Evolutionary conservation across 2,329 filamentous ascomycete genomes (phyloP).

Genomic region (Pseudogymnoascus sp.): DNA sequence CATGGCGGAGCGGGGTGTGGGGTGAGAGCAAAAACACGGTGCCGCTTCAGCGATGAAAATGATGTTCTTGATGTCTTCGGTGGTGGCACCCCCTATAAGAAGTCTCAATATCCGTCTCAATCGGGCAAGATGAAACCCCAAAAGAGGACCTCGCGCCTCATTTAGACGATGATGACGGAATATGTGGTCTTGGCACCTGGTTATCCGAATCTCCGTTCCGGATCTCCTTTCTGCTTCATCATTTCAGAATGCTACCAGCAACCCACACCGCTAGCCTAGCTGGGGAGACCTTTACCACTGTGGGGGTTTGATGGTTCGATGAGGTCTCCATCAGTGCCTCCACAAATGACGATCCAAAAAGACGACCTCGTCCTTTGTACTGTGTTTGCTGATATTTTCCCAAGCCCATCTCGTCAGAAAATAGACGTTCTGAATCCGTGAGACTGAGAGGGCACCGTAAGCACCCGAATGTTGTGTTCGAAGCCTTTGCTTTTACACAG

Average conservation of each 20-base stretch:
- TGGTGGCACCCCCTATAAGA: background rate
- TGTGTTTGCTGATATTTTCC: background rate
- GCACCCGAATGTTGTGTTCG: background rate
- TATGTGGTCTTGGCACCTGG: background rate
- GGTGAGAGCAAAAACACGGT: background rate
- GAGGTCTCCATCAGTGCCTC: background rate
- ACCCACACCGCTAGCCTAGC: background rate
- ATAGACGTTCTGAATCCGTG: background rate
- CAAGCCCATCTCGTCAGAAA: background rate
- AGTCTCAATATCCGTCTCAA: conserved; percentile 1
- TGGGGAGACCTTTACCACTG: background rate
- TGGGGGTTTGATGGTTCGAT: conserved; percentile 2
- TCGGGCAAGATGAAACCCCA: conserved; percentile 5
- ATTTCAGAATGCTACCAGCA: background rate
- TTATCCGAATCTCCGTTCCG: conserved; percentile 6
- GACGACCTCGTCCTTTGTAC: background rate
- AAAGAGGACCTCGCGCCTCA: conserved; percentile 1
- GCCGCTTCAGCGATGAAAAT: background rate
- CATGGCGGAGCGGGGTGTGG: background rate
- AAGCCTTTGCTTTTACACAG: background rate
- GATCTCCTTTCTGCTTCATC: conserved; percentile 1
- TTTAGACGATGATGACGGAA: conserved; percentile 2
- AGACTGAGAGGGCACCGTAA: background rate
- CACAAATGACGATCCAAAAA: background rate
- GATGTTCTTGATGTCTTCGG: background rate